Conservation (phyloP, 257 asterid species). For the Mitragyna speciosa region DNA sequence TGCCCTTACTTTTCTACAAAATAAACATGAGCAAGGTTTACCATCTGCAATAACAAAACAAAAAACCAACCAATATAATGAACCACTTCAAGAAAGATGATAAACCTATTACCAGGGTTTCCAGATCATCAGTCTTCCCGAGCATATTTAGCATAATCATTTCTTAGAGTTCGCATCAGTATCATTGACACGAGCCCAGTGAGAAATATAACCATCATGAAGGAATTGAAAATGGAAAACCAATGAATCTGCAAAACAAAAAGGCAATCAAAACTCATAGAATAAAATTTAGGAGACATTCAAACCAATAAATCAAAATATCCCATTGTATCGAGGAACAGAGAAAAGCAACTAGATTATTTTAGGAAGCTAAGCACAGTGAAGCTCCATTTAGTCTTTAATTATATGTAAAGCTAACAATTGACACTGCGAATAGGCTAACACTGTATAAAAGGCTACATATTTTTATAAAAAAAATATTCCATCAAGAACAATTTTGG, state of each 20-base stretch:
- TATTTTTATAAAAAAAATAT: not conserved
- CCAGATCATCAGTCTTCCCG: slow-evolving; percentile 98
- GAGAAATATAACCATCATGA: slow-evolving; percentile 99
- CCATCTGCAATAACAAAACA: not conserved
- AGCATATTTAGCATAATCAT: slow-evolving; percentile 98
- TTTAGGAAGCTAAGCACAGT: not conserved
- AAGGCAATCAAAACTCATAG: slow-evolving; percentile 1
- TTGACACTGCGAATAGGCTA: not conserved
- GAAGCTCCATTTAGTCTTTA: not conserved
- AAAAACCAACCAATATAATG: too few relatives aligned
- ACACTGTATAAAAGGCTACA: not conserved
- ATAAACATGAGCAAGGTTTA: not conserved
- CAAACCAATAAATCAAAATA: not conserved
- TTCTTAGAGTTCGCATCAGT: slow-evolving; percentile 90
- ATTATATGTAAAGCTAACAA: not conserved
- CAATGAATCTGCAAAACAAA: slow-evolving; percentile 77
- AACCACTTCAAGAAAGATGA: not conserved
- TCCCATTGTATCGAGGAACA: not conserved
- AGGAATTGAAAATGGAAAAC: slow-evolving; percentile 95
- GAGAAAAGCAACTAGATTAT: not conserved
- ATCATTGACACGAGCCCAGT: slow-evolving; percentile 98
- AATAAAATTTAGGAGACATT: not conserved
- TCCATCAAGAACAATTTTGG: not conserved
- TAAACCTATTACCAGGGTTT: slow-evolving; percentile 66
- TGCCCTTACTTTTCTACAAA: not conserved